These are phyloP conservation scores for Leptodontidium sp. DNA, from an alignment of 2,329 filamentous ascomycete species.

Conservation along the genomic window DNA sequence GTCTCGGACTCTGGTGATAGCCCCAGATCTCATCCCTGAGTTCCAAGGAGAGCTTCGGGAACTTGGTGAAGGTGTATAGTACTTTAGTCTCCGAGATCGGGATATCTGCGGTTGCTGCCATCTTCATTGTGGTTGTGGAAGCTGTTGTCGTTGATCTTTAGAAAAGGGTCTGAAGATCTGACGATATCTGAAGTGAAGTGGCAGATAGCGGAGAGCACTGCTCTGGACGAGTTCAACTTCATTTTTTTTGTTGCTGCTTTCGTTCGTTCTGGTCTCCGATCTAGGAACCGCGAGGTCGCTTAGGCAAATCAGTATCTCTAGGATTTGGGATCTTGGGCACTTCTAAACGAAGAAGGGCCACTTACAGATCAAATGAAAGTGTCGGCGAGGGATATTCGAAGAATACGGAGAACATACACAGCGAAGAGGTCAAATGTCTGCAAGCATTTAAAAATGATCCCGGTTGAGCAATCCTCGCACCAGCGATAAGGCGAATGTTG, in stretches of 20 bases:
- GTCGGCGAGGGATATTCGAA: background rate
- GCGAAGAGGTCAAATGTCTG: too few species aligned
- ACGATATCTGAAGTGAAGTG: background rate
- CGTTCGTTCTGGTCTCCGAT: background rate
- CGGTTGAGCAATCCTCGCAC: too few species aligned
- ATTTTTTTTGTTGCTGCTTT: background rate
- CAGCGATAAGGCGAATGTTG: too few species aligned
- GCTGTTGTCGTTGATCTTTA: background rate
- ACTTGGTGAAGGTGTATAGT: background rate
- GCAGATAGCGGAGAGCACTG: background rate
- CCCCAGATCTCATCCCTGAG: conserved; percentile 16
- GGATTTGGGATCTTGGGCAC: too few species aligned
- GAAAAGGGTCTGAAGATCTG: background rate
- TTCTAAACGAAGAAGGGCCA: background rate
- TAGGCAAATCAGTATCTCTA: background rate
- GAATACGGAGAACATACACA: background rate
- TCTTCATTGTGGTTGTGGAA: background rate
- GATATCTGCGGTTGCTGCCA: background rate
- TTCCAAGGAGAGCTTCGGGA: conserved; percentile 24
- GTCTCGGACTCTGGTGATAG: background rate
- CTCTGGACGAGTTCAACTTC: conserved; percentile 1
- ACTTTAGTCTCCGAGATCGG: background rate
- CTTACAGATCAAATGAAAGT: background rate
- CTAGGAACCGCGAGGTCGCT: background rate
- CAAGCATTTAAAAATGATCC: too few species aligned